These are phyloP conservation scores for Aureobasidium melanogenum DNA, from an alignment of 2,329 filamentous ascomycete species.

Conservation along the genomic window DNA sequence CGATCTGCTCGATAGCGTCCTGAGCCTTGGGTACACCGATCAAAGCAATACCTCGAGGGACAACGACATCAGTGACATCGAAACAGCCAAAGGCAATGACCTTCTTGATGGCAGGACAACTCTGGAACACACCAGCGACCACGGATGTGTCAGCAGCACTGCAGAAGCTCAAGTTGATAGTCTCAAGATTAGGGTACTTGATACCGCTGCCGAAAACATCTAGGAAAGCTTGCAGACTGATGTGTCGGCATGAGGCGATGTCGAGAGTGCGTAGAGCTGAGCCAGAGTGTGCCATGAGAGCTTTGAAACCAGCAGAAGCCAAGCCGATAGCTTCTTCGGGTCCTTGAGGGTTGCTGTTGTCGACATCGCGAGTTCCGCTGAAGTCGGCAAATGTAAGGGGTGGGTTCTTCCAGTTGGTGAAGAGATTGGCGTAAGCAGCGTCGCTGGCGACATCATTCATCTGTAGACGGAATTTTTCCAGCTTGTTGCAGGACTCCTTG, in stretches of 20 bases:
- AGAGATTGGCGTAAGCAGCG: conserved; percentile 61
- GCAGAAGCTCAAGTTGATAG: conserved; percentile 56
- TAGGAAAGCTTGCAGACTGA: conserved; percentile 62
- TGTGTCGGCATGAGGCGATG: conserved; percentile 77
- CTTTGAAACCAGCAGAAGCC: conserved; percentile 64
- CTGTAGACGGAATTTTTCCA: conserved; percentile 72
- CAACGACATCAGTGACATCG: conserved; percentile 45
- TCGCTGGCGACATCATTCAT: conserved; percentile 72
- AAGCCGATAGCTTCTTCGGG: conserved; percentile 59
- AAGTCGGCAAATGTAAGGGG: conserved; percentile 64
- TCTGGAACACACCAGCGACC: conserved; percentile 43
- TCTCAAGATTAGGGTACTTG: conserved; percentile 59
- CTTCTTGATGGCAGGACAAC: conserved; percentile 40
- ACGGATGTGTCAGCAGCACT: conserved; percentile 46
- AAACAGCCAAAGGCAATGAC: conserved; percentile 57
- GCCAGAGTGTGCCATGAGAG: conserved; percentile 79
- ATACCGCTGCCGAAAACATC: conserved; percentile 57
- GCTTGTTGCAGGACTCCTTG: conserved; percentile 56
- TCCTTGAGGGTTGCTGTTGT: conserved; percentile 59
- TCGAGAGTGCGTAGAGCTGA: conserved; percentile 57
- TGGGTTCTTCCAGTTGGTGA: conserved; percentile 66
- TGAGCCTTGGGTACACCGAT: conserved; percentile 52
- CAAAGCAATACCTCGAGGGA: conserved; percentile 49
- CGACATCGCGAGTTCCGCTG: conserved; percentile 66
- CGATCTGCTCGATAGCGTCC: conserved; percentile 46